Percentiles rank a stretch among this genome's conserved stretches.
Conservation (phyloP, 495 filamentous ascomycete species). For the Aspergillus cristatus region DNA sequence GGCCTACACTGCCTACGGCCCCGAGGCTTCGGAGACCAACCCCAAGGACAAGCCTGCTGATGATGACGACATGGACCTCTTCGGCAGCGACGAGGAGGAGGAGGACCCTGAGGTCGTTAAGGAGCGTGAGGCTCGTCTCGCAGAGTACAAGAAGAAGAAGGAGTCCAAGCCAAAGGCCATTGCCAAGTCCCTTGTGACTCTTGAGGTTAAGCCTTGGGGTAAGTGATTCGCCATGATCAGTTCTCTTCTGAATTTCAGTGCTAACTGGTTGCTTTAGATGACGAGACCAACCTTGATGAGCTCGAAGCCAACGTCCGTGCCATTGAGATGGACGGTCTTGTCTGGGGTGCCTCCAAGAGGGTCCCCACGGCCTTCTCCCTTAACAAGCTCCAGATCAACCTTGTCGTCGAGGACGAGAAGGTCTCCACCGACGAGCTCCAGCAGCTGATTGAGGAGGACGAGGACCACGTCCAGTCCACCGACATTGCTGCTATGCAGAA, state of each 20-base stretch:
- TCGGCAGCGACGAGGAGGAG: conserved; percentile 88
- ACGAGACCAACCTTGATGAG: conserved; percentile 82
- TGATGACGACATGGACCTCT: conserved; percentile 80
- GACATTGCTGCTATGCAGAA: conserved; percentile 92
- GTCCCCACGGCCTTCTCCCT: conserved; percentile 92
- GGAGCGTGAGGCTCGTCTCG: conserved; percentile 78
- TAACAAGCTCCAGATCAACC: conserved; percentile 98
- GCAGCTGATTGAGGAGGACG: conserved; percentile 74
- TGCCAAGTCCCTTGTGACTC: conserved; percentile 89
- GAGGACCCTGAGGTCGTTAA: conserved; percentile 72
- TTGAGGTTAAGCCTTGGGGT: conserved; percentile 99
- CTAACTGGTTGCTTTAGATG: conserved; percentile 49
- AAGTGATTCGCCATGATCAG: conserved; percentile 32
- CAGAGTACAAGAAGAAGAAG: conserved; percentile 97
- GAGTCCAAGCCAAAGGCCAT: conserved; percentile 78
- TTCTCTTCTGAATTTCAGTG: conserved; percentile 1
- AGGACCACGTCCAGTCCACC: conserved; percentile 95
- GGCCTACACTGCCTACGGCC: conserved; percentile 83
- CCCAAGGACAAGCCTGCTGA: conserved; percentile 75
- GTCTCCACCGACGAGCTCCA: conserved; percentile 81
- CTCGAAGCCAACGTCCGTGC: conserved; percentile 74
- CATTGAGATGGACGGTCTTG: conserved; percentile 88
- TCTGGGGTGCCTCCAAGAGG: conserved; percentile 90
- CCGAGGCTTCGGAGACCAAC: conserved; percentile 67
- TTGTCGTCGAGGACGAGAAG: conserved; percentile 97